These are phyloP conservation scores for Colletotrichum lentis DNA, from an alignment of 2,329 filamentous ascomycete genomes.

Conservation along the genomic window DNA sequence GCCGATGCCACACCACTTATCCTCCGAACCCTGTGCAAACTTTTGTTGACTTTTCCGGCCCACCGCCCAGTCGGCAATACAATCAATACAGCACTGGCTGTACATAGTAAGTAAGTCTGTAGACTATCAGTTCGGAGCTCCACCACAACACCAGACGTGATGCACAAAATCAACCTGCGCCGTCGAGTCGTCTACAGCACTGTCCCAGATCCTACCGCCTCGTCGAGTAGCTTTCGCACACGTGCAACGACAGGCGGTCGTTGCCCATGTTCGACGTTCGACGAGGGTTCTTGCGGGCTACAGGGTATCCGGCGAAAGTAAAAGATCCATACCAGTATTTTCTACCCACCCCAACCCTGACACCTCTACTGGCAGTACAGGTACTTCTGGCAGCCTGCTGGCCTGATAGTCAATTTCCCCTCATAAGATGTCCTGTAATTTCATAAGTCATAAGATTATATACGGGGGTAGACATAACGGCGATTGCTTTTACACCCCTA, in stretches of 20 bases:
- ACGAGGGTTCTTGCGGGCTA: conserved; percentile 1
- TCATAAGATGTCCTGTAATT: too few species aligned
- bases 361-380: too few species aligned
- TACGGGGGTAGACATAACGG: too few species aligned
- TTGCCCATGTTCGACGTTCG: neutral
- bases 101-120: neutral
- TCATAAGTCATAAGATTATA: too few species aligned
- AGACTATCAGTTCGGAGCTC: neutral
- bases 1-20: conserved; percentile 23
- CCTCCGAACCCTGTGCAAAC: conserved; percentile 32
- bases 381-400: too few species aligned
- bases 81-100: too few species aligned
- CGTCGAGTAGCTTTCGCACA: neutral
- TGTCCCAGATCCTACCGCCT: neutral
- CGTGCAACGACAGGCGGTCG: neutral
- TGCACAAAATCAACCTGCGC: conserved; percentile 16
- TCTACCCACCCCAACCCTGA: too few species aligned
- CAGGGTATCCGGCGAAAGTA: too few species aligned
- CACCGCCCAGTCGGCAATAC: too few species aligned
- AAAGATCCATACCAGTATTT: too few species aligned
- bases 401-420: too few species aligned
- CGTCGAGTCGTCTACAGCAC: neutral
- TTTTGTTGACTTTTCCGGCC: neutral
- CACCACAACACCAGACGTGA: conserved; percentile 17
- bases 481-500: too few species aligned